Evolutionary conservation across 495 filamentous ascomycete genomes (phyloP).

Genomic region (Podospora pseudoanserina): DNA sequence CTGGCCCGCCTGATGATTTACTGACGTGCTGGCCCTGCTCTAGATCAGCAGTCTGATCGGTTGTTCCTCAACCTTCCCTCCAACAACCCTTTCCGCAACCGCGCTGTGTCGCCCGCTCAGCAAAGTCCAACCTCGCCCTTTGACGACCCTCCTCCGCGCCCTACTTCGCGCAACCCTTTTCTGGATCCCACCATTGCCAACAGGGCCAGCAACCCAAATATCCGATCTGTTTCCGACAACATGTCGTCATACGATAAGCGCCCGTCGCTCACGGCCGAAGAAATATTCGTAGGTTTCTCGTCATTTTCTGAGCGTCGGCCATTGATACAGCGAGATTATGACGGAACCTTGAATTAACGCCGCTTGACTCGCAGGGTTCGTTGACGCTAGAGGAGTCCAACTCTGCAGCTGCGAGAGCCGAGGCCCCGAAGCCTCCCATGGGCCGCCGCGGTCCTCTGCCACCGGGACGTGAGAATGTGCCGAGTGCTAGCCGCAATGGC

Average conservation of each 20-base stretch:
- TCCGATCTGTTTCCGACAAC: slow-evolving; percentile 42
- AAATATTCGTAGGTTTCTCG: slow-evolving; percentile 76
- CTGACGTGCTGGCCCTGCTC: slow-evolving; percentile 36
- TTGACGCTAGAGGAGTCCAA: slow-evolving; percentile 45
- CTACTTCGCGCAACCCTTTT: slow-evolving; percentile 87
- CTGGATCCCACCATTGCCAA: slow-evolving; percentile 63
- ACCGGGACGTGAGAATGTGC: slow-evolving; percentile 49
- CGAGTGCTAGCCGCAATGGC: slow-evolving; percentile 40
- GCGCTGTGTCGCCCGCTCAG: slow-evolving; percentile 64
- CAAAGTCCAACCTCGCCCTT: slow-evolving; percentile 48
- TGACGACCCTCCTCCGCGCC: slow-evolving; percentile 60
- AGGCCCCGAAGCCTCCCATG: slow-evolving; percentile 41
- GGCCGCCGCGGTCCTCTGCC: slow-evolving; percentile 38
- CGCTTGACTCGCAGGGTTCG: slow-evolving; percentile 40
- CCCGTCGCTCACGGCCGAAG: slow-evolving; percentile 62
- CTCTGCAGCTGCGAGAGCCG: slow-evolving; percentile 33
- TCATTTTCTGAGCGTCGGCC: neutral
- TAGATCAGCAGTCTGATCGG: slow-evolving; percentile 45
- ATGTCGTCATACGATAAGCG: slow-evolving; percentile 56
- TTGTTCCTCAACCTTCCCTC: slow-evolving; percentile 68
- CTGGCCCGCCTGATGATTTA: slow-evolving; percentile 13
- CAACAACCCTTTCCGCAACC: slow-evolving; percentile 98
- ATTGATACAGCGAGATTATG: neutral
- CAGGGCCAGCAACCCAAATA: slow-evolving; percentile 44
- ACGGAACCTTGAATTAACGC: neutral